Percentiles rank a stretch among this genome's conserved stretches.
These are phyloP conservation scores for Aspergillus melleus DNA, from an alignment of 2,329 filamentous ascomycete genomes.

Conservation along the genomic window DNA sequence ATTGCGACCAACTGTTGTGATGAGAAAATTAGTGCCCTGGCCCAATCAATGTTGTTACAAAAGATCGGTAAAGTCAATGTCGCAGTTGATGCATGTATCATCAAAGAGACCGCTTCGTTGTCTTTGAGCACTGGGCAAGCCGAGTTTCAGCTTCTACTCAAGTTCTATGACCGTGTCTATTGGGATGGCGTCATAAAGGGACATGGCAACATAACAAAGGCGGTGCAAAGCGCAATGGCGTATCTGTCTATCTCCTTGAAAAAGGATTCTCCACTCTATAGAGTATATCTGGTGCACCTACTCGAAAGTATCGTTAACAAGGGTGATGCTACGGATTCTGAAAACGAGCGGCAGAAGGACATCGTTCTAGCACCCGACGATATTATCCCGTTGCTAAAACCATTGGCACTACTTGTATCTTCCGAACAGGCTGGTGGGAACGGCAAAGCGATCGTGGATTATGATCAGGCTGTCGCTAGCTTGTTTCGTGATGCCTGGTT, in stretches of 20 bases:
- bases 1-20: conserved; percentile 80
- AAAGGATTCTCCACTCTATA: conserved; percentile 71
- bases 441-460: conserved; percentile 35
- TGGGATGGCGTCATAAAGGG: conserved; percentile 71
- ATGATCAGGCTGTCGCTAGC: conserved; percentile 68
- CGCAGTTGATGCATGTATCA: conserved; percentile 79
- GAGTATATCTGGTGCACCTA: conserved; percentile 79
- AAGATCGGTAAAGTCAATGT: conserved; percentile 85
- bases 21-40: conserved; percentile 87
- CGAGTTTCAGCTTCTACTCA: conserved; percentile 83
- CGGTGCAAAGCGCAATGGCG: conserved; percentile 77
- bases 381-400: conserved; percentile 82
- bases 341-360: conserved; percentile 73
- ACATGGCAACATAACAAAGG: conserved; percentile 66
- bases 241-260: conserved; percentile 70
- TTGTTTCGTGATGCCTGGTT: conserved; percentile 94
- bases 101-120: conserved; percentile 76
- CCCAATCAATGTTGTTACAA: conserved; percentile 94
- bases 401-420: conserved; percentile 82
- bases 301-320: conserved; percentile 87
- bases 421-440: conserved; percentile 23
- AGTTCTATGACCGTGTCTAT: conserved; percentile 74
- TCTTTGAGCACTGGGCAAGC: conserved; percentile 74
- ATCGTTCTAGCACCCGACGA: conserved; percentile 80
- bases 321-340: conserved; percentile 76